Percentiles rank a stretch among this genome's conserved stretches.
Evolutionary conservation across 768 basidiomycete species (phyloP).

Genomic region (Russula olivacea): DNA sequence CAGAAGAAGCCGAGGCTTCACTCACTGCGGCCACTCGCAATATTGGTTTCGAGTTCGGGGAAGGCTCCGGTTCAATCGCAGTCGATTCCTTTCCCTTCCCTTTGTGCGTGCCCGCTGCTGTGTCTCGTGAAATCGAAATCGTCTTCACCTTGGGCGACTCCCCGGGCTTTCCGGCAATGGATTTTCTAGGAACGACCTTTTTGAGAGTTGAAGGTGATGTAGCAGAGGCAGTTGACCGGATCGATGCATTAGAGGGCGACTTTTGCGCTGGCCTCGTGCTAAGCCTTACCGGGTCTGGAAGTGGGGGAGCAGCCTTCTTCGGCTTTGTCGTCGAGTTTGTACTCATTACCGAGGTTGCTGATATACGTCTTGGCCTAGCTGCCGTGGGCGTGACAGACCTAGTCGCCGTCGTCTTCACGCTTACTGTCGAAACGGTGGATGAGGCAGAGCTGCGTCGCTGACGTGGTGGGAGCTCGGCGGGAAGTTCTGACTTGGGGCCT

Average conservation of each 20-base stretch:
- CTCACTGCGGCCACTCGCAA: constrained; percentile 1
- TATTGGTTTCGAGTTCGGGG: background rate
- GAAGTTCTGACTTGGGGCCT: constrained; percentile 38
- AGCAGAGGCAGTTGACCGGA: constrained; percentile 24
- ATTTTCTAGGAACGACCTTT: constrained; percentile 23
- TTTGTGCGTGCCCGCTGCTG: background rate
- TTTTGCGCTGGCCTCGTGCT: constrained; percentile 5
- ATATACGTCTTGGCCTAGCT: constrained; percentile 18
- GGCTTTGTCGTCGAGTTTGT: constrained; percentile 20
- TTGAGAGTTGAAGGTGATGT: constrained; percentile 23
- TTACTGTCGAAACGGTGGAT: constrained; percentile 32
- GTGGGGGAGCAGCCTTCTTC: constrained; percentile 20
- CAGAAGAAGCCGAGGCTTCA: constrained; percentile 27
- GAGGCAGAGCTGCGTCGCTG: constrained; percentile 31
- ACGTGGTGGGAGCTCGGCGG: constrained; percentile 33
- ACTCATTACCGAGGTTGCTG: constrained; percentile 16
- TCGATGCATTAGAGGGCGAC: constrained; percentile 19
- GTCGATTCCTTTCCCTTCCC: constrained; percentile 24
- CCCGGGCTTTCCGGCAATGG: constrained; percentile 7
- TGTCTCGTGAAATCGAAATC: background rate
- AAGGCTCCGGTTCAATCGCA: constrained; percentile 19
- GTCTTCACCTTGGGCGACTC: constrained; percentile 15
- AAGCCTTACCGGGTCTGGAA: constrained; percentile 17
- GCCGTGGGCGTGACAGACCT: constrained; percentile 24
- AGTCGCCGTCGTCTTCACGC: constrained; percentile 30